Base-by-base conservation (phyloP, 176 grass and related monocot genomes). In the Oryza officinalis region DNA sequence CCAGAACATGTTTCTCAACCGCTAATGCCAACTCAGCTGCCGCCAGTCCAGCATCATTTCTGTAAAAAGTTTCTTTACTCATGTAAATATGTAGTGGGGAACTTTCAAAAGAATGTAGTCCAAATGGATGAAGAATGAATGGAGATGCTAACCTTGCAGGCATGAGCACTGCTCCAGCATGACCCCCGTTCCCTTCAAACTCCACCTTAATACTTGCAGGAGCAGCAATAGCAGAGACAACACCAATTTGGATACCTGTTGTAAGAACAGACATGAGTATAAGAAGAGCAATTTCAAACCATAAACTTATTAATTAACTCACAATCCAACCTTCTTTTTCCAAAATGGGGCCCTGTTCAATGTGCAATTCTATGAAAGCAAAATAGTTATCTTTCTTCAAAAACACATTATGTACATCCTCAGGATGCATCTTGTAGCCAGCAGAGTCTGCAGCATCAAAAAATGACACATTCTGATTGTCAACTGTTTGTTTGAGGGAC, bases 161-260 rank as follows among this genome's bases (percentile, higher is more conserved):
- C 96, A 99, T 96, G 20, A 99, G 96, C 63, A 94, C 91, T 43
- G 96, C 96, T 80, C 96, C 91, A 67, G 96, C 96, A 99, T 99
- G 91, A 71, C 89, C 93, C 11, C 96, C 96, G 50, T 96, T 99
- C 45, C 91, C 96, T 84, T 96, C 89, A 82, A 99, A 90, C 38
- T 87, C 93, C 54, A 96, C 91, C 37, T 81, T 92, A 85, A 99
- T 85, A 81, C 96, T 99, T 81, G 96, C 96, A 81, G 93, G 96
- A 72, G 93, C 96, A 93, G 89, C 93, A 93, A 99, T 96, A 71
- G 93, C 91, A 90, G 96, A 94, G 69, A 98, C 96, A 86, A 98
- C 85, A 49, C 96, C 96, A 84, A 98, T 92, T 63, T 85, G 84
- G 69, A 98, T 71, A 86, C 91, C 93, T 98, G 57, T 79, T 71